Evolutionary conservation across 345 rosid genomes (phyloP), one percentile per base, ranked within the genome.

Genomic region (Chamaenerion angustifolium): DNA sequence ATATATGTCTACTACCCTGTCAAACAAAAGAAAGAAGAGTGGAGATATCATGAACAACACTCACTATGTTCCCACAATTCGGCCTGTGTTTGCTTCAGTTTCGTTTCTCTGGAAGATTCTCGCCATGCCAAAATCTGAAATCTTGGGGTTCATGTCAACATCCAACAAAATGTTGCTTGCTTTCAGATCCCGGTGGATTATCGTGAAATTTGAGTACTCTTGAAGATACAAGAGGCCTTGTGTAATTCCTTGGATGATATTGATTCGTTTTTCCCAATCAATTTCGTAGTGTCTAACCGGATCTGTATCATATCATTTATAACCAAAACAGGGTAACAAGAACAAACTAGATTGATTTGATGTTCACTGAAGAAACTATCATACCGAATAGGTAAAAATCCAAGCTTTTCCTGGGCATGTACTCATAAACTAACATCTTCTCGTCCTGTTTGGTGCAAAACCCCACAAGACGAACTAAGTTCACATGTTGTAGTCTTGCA

Each of bases 181-280:
- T 40, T 75, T 71, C 25, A 71, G 25, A 51, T 71, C 77, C 45
- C 75, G 58, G 48, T 76, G 81, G 44, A 76, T 65, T 16, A 76
- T 57, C 1, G 69, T 76, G 40, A 67, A 50, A 53, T 72, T 72
- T 0, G 78, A 76, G 67, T 72, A 76, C 43, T 76, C 78, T 52
- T 76, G 76, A 14, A 72, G 78, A 53, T 72, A 76, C 0, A 72
- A 42, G 31, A 76, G 75, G n/a, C 77, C 81, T 58, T 76, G 75
- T 15, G 67, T 63, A 12, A 76, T 43, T 23, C 78, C 76, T 62
- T 70, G 74, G 44, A 70, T 70, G 31, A 72, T 76, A 0, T 18
- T 12, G n/a, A 65, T 64, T 0, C 74, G 60, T 51, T 45, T 69
- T 10, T 13, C 46, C 78, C 74, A 70, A 42, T 72, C 71, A 48